These are phyloP conservation scores for Exophiala alcalophila DNA, from an alignment of 2,329 filamentous ascomycete genomes.

Conservation along the genomic window DNA sequence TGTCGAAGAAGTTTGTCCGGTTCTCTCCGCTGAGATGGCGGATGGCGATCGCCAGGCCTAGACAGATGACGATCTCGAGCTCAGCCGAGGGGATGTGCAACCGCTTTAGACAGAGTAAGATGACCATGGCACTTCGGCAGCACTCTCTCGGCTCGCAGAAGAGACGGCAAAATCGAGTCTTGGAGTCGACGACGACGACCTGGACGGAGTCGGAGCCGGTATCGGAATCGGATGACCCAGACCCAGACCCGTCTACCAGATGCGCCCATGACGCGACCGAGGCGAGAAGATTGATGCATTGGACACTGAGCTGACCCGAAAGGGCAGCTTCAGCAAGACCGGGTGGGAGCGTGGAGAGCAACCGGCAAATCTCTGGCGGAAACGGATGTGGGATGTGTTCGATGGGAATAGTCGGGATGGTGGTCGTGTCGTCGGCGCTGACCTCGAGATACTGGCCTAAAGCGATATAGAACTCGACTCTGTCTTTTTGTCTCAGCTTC, in stretches of 20 bases:
- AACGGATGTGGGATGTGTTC: constrained; percentile 20
- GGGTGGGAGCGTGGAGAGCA: constrained; percentile 15
- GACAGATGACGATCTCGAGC: constrained; percentile 19
- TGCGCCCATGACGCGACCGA: constrained; percentile 14
- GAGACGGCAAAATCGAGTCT: constrained; percentile 16
- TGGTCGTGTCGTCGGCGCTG: constrained; percentile 12
- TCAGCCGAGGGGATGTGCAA: constrained; percentile 8
- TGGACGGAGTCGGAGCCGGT: no score
- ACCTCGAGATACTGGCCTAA: constrained; percentile 20
- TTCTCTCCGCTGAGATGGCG: constrained; percentile 23
- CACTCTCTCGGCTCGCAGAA: constrained; percentile 22
- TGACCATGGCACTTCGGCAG: constrained; percentile 13
- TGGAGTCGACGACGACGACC: no score
- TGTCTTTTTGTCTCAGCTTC: constrained; percentile 6
- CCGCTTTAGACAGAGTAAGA: constrained; percentile 17
- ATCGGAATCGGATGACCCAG: background rate
- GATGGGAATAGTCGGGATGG: constrained; percentile 14
- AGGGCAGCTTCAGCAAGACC: constrained; percentile 22
- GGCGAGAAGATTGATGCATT: constrained; percentile 22
- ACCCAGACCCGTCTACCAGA: constrained; percentile 3
- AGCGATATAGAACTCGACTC: constrained; percentile 21
- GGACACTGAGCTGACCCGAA: constrained; percentile 20
- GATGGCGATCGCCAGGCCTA: constrained; percentile 18
- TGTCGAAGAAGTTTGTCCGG: constrained; percentile 22
- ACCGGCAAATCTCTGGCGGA: constrained; percentile 16